These are phyloP conservation scores for Talaromyces verruculosus DNA, from an alignment of 2,329 filamentous ascomycete species.

Conservation along the genomic window DNA sequence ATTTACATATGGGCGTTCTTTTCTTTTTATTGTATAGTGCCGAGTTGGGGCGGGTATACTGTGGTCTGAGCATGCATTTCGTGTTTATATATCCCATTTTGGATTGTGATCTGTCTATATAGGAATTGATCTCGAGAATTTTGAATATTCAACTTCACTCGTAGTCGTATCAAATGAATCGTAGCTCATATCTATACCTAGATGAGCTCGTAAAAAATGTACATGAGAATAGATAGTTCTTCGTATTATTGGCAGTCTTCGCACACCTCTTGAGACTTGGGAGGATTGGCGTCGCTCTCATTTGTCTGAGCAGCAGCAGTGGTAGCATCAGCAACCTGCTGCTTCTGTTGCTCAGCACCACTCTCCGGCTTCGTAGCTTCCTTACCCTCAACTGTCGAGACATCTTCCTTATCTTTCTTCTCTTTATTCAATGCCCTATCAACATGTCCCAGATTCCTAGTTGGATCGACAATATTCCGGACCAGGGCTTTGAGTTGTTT, in stretches of 20 bases:
- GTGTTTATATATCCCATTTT: conserved; percentile 2
- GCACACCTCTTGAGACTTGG: conserved; percentile 25
- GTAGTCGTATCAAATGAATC: neutral
- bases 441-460: conserved; percentile 76
- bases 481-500: conserved; percentile 86
- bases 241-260: conserved; percentile 30
- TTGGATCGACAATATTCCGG: conserved; percentile 77
- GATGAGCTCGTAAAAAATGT: neutral
- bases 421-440: conserved; percentile 51
- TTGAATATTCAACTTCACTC: neutral
- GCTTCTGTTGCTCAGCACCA: neutral
- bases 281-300: conserved; percentile 31
- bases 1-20: conserved; percentile 7
- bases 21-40: conserved; percentile 15
- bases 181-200: neutral
- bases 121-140: neutral
- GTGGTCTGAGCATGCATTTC: conserved; percentile 19
- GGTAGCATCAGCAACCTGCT: neutral
- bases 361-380: neutral
- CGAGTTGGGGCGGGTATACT: conserved; percentile 7
- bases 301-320: neutral
- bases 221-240: neutral
- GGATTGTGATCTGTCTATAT: neutral
- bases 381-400: neutral
- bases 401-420: conserved; percentile 2